A percentile compares a stretch with the other conserved stretches of the same genome.
Evolutionary conservation across 768 basidiomycete species (phyloP).

Genomic region (Lactarius indigo): DNA sequence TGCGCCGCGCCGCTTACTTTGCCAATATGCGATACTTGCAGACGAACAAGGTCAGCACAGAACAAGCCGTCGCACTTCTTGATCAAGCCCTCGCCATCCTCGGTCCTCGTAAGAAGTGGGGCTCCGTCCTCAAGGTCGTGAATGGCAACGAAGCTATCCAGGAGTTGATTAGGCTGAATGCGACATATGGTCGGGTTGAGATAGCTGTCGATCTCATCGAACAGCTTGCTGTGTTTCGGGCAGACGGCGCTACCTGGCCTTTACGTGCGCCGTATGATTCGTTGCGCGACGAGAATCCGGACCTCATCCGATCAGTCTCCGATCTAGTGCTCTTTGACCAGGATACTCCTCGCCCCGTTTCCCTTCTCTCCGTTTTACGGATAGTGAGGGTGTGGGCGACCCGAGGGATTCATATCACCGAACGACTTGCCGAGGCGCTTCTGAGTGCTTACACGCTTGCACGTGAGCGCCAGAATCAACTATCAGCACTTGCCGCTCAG

Average conservation of each 20-base stretch:
- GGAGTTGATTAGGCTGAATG: constrained; percentile 27
- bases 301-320: constrained; percentile 19
- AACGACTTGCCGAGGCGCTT: constrained; percentile 37
- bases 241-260: constrained; percentile 14
- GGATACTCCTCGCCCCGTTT: constrained; percentile 9
- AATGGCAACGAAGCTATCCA: constrained; percentile 18
- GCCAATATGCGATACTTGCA: constrained; percentile 39
- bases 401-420: constrained; percentile 35
- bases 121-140: constrained; percentile 9
- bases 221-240: constrained; percentile 10
- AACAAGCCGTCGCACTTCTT: constrained; percentile 22
- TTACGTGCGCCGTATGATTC: neutral
- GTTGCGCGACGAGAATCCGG: constrained; percentile 1
- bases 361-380: constrained; percentile 29
- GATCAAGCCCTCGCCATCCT: constrained; percentile 29
- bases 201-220: constrained; percentile 31
- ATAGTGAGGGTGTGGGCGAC: constrained; percentile 35
- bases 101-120: constrained; percentile 4
- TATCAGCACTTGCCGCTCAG: constrained; percentile 34
- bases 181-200: constrained; percentile 27
- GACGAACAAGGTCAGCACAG: constrained; percentile 10
- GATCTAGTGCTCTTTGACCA: constrained; percentile 19
- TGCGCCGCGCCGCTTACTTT: constrained; percentile 44
- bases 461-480: constrained; percentile 28
- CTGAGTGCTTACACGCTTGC: constrained; percentile 46